Evolutionary conservation across 257 asterid genomes (phyloP).

Genomic region (Petunia axillaris): DNA sequence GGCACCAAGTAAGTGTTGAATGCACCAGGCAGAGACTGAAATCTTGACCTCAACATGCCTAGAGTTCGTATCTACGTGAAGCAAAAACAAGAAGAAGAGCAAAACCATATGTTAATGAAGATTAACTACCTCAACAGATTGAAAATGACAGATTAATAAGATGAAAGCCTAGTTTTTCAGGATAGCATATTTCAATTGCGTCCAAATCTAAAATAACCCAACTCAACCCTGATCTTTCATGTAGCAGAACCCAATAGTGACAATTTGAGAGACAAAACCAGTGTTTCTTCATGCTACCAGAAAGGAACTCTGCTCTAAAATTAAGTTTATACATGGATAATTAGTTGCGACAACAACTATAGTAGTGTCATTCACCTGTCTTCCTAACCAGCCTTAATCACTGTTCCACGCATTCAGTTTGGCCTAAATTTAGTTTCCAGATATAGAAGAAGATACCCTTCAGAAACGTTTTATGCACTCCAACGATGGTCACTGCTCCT

Average conservation of each 20-base stretch:
- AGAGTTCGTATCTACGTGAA: constrained; percentile 86
- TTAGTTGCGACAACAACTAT: neutral
- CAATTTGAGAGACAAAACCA: neutral
- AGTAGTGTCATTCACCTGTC: neutral
- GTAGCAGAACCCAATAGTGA: neutral
- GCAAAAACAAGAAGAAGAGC: constrained; percentile 6
- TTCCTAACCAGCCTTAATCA: constrained; percentile 7
- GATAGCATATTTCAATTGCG: neutral
- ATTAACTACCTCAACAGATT: neutral
- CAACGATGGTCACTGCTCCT: constrained; percentile 6
- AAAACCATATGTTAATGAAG: constrained; percentile 10
- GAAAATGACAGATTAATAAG: neutral
- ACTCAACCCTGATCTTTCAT: neutral
- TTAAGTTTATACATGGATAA: neutral
- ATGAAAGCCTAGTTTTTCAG: constrained; percentile 5
- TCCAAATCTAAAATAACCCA: constrained; percentile 16
- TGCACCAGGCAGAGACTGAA: constrained; percentile 95
- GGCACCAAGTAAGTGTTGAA: constrained; percentile 88
- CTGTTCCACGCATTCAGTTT: constrained; percentile 17
- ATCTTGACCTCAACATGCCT: constrained; percentile 92
- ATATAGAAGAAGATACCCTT: constrained; percentile 11
- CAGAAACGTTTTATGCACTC: constrained; percentile 17
- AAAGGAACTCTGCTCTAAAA: neutral
- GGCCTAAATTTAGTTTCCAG: neutral
- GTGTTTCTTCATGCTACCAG: neutral